Conservation (phyloP, 2,329 filamentous ascomycete species). For the Magnaporthales sp. region DNA sequence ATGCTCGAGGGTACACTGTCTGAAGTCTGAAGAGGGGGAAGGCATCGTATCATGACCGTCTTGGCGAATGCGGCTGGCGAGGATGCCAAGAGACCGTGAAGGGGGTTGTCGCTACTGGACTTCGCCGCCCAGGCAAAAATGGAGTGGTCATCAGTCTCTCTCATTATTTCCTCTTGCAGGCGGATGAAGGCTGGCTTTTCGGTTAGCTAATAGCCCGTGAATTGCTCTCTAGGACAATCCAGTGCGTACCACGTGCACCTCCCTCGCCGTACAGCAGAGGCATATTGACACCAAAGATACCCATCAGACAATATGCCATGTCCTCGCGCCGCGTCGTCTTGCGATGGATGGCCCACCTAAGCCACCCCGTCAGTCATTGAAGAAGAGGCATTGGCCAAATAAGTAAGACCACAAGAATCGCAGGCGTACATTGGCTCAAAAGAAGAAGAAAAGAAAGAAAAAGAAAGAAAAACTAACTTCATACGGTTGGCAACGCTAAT, state of each 20-base stretch:
- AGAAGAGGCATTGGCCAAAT: not conserved
- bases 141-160: conserved; percentile 6
- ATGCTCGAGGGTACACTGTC: conserved; percentile 18
- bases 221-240: not conserved
- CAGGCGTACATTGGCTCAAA: too few species aligned
- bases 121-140: conserved; percentile 4
- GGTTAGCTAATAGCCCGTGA: not conserved
- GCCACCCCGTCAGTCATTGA: not conserved
- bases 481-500: conserved; percentile 13
- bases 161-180: conserved; percentile 16
- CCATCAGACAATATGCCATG: conserved; percentile 16
- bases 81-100: conserved; percentile 30
- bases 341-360: conserved; percentile 14
- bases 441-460: too few species aligned
- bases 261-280: conserved; percentile 19
- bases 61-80: conserved; percentile 31
- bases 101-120: conserved; percentile 1
- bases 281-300: conserved; percentile 18
- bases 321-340: conserved; percentile 15
- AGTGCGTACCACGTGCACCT: not conserved
- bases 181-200: conserved; percentile 11
- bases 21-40: conserved; percentile 22
- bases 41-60: conserved; percentile 16
- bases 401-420: not conserved
- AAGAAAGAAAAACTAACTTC: conserved; percentile 6